phyloP scores from a whole-genome alignment of 306 rosid species.

The Comarum palustre region DNA sequence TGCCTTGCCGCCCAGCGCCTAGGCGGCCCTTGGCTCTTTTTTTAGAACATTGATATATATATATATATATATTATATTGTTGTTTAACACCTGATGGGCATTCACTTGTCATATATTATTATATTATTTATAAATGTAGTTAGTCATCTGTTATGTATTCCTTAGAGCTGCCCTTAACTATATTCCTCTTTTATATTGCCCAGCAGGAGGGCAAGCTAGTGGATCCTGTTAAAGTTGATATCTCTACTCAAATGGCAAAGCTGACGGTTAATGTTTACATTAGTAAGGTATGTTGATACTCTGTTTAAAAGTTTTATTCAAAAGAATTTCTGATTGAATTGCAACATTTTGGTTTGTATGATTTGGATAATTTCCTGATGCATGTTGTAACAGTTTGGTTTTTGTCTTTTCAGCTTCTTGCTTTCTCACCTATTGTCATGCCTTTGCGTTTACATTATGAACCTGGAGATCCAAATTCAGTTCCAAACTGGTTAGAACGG shows the following conservation, averaged over 20 bases:
- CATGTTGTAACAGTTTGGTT: conserved; percentile 32
- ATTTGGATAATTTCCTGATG: not conserved
- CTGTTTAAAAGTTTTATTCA: not conserved
- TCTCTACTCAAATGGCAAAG: conserved; percentile 48
- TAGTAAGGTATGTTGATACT: conserved; percentile 52
- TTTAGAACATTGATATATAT: too few species aligned
- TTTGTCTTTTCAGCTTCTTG: conserved; percentile 61
- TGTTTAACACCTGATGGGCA: not conserved
- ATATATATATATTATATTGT: not conserved
- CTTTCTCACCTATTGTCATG: conserved; percentile 58
- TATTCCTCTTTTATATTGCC: conserved; percentile 25
- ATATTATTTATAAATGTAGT: not conserved
- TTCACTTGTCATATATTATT: not conserved
- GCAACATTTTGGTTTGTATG: not conserved
- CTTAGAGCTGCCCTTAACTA: not conserved
- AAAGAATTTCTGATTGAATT: not conserved
- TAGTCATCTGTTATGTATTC: not conserved
- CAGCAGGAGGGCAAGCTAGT: conserved; percentile 51
- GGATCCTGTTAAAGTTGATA: conserved; percentile 39
- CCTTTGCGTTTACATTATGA: conserved; percentile 68
- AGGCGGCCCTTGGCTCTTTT: too few species aligned
- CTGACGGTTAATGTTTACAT: conserved; percentile 61
- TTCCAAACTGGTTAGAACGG: conserved; percentile 71
- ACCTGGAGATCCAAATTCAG: conserved; percentile 77
- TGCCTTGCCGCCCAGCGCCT: too few species aligned